Evolutionary conservation across 306 rosid species (phyloP).

Genomic region (Quercus bicolor): DNA sequence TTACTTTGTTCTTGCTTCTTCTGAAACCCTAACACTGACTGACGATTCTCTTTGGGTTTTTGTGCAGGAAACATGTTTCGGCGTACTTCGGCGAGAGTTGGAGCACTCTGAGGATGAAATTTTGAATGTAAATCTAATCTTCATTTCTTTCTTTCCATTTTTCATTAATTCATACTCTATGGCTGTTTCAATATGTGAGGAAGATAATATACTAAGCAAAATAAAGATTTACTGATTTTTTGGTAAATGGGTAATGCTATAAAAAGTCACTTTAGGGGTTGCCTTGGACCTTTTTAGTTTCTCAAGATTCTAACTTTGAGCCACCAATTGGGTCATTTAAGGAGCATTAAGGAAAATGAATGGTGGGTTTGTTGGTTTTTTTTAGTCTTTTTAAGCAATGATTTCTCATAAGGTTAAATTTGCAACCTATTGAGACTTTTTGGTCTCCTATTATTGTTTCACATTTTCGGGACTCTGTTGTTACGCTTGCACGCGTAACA

Average conservation of each 20-base stretch:
- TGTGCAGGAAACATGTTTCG: constrained; percentile 76
- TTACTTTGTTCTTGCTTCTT: not conserved
- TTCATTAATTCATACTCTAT: not conserved
- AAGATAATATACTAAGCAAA: not conserved
- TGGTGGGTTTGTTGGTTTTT: not conserved
- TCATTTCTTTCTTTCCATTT: constrained; percentile 1
- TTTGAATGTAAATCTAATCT: constrained; percentile 35
- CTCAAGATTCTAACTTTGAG: no score
- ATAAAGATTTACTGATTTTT: not conserved
- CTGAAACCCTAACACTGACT: not conserved
- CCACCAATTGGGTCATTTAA: no score
- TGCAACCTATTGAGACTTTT: not conserved
- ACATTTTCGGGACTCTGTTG: not conserved
- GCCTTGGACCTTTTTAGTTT: not conserved
- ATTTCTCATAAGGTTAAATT: not conserved
- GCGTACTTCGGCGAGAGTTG: constrained; percentile 76
- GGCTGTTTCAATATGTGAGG: not conserved
- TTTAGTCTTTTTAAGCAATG: not conserved
- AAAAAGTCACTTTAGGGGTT: not conserved
- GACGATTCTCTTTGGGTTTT: no score
- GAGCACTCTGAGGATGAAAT: constrained; percentile 68
- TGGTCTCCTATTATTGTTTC: not conserved
- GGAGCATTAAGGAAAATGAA: not conserved
- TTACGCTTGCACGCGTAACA: no score
- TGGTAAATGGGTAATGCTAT: not conserved